Evolutionary conservation across 768 basidiomycete genomes (phyloP).

Genomic region (Suillus subalutaceus): DNA sequence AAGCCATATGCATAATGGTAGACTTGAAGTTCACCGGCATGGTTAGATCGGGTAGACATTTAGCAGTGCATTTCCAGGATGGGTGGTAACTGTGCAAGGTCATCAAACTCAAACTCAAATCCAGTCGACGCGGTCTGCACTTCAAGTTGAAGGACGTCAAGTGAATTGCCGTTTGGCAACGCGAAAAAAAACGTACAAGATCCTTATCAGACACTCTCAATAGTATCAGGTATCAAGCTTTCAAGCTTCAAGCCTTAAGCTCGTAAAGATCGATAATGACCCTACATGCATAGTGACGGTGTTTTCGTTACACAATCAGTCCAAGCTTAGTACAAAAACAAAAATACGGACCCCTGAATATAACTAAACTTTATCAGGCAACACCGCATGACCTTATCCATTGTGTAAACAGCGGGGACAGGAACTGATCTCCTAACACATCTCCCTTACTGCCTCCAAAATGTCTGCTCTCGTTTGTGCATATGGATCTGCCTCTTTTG

Average conservation of each 20-base stretch:
- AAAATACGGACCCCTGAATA: neutral
- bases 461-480: slow-evolving; percentile 23
- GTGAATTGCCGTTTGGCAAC: neutral
- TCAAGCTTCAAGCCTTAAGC: neutral
- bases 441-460: slow-evolving; percentile 4
- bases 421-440: neutral
- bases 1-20: neutral
- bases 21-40: neutral
- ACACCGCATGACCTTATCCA: neutral
- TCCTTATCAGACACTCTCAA: neutral
- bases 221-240: neutral
- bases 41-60: neutral
- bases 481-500: slow-evolving; percentile 24
- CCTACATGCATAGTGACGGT: neutral
- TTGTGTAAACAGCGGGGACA: neutral
- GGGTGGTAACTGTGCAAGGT: neutral
- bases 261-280: neutral
- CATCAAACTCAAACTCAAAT: neutral
- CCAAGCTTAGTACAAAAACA: neutral
- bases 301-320: neutral
- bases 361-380: neutral
- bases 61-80: neutral
- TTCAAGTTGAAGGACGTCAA: neutral
- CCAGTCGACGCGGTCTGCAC: neutral
- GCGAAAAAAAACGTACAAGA: neutral